Percentiles rank a stretch among this genome's conserved stretches.
Evolutionary conservation across 192 early-diverging fungal species (phyloP).

Genomic region (Coemansia sp.): DNA sequence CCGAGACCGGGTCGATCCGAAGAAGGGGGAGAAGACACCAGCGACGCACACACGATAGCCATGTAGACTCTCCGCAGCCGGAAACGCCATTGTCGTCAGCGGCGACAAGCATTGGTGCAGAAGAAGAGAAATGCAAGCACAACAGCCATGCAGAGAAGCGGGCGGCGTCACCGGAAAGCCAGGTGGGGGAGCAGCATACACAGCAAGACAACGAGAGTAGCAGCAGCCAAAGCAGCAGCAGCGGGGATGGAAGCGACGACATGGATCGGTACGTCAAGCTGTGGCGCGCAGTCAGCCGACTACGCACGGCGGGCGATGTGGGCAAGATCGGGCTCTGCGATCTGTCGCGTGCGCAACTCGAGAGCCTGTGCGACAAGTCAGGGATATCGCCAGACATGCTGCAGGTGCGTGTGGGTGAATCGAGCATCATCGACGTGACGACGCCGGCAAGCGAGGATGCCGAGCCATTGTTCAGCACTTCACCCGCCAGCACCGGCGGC

Average conservation of each 20-base stretch:
- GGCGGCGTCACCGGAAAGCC: neutral
- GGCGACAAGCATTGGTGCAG: neutral
- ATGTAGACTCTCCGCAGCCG: neutral
- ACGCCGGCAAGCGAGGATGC: slow-evolving; percentile 1
- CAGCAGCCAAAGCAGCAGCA: neutral
- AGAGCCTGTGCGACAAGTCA: slow-evolving; percentile 27
- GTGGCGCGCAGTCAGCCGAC: slow-evolving; percentile 26
- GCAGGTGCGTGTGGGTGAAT: slow-evolving; percentile 31
- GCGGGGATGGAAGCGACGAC: neutral
- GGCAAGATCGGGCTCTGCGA: slow-evolving; percentile 46
- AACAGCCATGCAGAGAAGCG: neutral
- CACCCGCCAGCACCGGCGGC: neutral
- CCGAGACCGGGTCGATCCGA: neutral
- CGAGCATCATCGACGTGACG: neutral
- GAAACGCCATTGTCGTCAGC: neutral
- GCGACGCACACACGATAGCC: neutral
- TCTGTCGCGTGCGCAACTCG: slow-evolving; percentile 27
- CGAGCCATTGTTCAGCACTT: neutral
- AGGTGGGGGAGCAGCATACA: neutral
- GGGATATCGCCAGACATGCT: slow-evolving; percentile 37
- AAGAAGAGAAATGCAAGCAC: neutral
- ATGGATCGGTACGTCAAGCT: slow-evolving; percentile 47
- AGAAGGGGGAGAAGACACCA: slow-evolving; percentile 3
- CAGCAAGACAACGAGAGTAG: slow-evolving; percentile 1
- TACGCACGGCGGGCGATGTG: slow-evolving; percentile 28